Base-by-base conservation (phyloP, 768 basidiomycete species). In the Trametes gibbosa region DNA sequence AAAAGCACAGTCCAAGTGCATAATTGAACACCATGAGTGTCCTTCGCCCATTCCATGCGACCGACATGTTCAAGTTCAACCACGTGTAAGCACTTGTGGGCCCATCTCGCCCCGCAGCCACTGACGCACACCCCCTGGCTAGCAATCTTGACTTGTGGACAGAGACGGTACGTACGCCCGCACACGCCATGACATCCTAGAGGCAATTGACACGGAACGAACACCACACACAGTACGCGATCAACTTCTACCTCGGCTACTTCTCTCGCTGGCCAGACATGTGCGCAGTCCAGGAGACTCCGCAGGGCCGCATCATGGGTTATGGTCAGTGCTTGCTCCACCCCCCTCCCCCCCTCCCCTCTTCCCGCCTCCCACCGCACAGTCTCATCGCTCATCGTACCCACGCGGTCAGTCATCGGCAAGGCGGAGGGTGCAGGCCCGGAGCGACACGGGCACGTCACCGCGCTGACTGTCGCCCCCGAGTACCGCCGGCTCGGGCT, bases 141-240 rank as follows among this genome's bases (percentile, higher is more conserved):
- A 94, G 92, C 61, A 98, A 99, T 74, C 76, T 96, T 68, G 96
- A 98, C 72, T 78, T 95, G 45, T 98, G 93, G 93, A 98, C 97
- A 45, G 96, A 98, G 75, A 98, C 97, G 21, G 95, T 94, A 66
- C 68, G 95, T 94, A 66, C 68, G 86, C 32, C 39, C 49, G 5
- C 17, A 16, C 39, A 10, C 47, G 50, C 3, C n/a, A 2, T 19
- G 27, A 25, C 3, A 19, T 6, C 6, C 13, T 14, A 3, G 16
- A 9, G 3, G 14, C 14, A 10, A 19, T 21, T 19, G 25, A 43
- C 32, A 41, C n/a, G 34, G 24, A 34, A 34, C 13, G 41, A 34
- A 34, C 13, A 39, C 21, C 10, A 2, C 37, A n/a, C 21, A 23
- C 62, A 95, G 91, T 98, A 95, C 72, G 87, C 87, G 48, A 87